Conservation (phyloP, 306 rosid genomes). For the Prunus dulcis region DNA sequence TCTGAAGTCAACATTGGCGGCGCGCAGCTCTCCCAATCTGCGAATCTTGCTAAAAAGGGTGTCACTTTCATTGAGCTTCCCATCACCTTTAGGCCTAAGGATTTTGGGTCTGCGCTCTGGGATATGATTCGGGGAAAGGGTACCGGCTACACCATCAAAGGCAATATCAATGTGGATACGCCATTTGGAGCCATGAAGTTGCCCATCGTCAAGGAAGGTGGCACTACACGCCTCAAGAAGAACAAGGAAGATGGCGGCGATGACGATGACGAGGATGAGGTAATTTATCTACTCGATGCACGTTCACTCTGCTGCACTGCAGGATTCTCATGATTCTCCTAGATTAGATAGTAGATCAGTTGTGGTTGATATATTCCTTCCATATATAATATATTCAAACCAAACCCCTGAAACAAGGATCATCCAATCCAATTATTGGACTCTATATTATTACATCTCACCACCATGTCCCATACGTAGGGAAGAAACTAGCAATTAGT, state of each 20-base stretch:
- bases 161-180: conserved; percentile 74
- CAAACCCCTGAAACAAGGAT: not conserved
- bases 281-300: conserved; percentile 13
- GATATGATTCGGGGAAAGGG: conserved; percentile 98
- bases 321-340: not conserved
- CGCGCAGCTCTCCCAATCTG: conserved; percentile 62
- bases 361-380: not conserved
- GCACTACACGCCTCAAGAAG: conserved; percentile 89
- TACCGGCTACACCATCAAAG: conserved; percentile 76
- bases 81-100: conserved; percentile 87
- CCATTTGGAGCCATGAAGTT: conserved; percentile 93
- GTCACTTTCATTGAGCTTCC: conserved; percentile 60
- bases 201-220: conserved; percentile 89
- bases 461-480: not conserved
- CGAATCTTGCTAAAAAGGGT: conserved; percentile 61
- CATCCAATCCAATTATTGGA: not conserved
- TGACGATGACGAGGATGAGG: conserved; percentile 62
- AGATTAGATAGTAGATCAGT: not conserved
- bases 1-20: conserved; percentile 73
- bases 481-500: not conserved
- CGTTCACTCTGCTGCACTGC: not conserved
- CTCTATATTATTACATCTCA: not conserved
- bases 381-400: not conserved
- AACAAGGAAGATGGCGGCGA: conserved; percentile 60
- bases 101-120: conserved; percentile 92